Percentiles rank a stretch among this genome's conserved stretches.
phyloP scores from a whole-genome alignment of 305 asterid species.

The Rubia tinctorum region DNA sequence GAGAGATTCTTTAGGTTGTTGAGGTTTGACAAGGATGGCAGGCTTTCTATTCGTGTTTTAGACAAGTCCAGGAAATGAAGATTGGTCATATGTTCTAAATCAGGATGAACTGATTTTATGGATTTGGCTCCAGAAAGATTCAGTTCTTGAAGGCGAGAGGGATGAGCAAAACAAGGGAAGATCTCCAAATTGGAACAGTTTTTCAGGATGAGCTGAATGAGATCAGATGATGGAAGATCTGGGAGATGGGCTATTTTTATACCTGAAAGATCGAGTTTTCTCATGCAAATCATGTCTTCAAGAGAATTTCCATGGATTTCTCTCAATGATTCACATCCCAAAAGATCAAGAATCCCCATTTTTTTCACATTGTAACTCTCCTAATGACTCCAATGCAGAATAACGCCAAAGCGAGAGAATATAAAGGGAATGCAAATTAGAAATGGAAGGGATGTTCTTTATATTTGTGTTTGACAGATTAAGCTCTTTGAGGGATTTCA shows the following conservation, averaged over 20 bases:
- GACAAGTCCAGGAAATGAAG: constrained; percentile 4
- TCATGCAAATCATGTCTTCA: constrained; percentile 1
- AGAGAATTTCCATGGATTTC: constrained; percentile 11
- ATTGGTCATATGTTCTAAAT: constrained; percentile 5
- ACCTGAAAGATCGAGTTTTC: constrained; percentile 19
- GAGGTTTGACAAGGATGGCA: constrained; percentile 11
- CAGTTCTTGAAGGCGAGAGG: constrained; percentile 5
- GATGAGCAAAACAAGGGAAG: constrained; percentile 6
- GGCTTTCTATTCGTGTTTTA: background rate
- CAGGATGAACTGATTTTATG: background rate
- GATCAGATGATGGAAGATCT: background rate
- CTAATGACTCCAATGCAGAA: constrained; percentile 5
- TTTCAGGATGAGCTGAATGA: constrained; percentile 1
- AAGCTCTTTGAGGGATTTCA: constrained; percentile 8
- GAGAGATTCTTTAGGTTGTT: constrained; percentile 11
- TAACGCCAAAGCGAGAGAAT: constrained; percentile 12
- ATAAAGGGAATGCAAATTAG: constrained; percentile 11
- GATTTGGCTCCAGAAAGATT: constrained; percentile 12
- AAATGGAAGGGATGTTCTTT: constrained; percentile 12
- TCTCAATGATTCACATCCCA: constrained; percentile 13
- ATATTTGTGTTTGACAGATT: constrained; percentile 22
- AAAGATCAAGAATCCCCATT: constrained; percentile 19
- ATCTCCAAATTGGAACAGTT: constrained; percentile 8
- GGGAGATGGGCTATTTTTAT: constrained; percentile 10
- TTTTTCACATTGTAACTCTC: constrained; percentile 4